phyloP scores from a whole-genome alignment of 148 eudicot species.

The Persicaria tinctoria region DNA sequence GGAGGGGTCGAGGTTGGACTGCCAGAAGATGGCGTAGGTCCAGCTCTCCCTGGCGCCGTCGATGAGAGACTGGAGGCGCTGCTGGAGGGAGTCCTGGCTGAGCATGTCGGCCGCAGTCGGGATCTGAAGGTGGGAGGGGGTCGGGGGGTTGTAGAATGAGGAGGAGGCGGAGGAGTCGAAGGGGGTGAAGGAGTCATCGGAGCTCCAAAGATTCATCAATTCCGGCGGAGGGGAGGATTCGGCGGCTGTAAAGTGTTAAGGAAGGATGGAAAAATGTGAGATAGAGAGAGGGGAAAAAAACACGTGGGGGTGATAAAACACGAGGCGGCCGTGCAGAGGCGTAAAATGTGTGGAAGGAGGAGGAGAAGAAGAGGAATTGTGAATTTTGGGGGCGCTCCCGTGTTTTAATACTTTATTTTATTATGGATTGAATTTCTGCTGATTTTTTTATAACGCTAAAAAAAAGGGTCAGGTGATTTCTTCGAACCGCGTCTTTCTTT shows the following conservation, averaged over 20 bases:
- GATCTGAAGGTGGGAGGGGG: conserved; percentile 4
- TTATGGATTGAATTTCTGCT: not conserved
- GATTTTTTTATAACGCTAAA: not conserved
- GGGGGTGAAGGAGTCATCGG: conserved; percentile 5
- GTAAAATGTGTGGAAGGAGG: conserved; percentile 25
- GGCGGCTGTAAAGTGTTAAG: conserved; percentile 36
- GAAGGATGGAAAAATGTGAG: conserved; percentile 40
- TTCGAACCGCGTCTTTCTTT: not conserved
- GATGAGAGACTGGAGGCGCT: conserved; percentile 58
- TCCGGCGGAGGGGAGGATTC: conserved; percentile 34
- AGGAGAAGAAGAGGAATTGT: not conserved
- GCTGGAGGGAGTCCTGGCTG: conserved; percentile 66
- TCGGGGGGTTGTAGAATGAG: not conserved
- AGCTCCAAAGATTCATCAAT: conserved; percentile 33
- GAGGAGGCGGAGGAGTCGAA: conserved; percentile 13
- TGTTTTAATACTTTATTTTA: not conserved
- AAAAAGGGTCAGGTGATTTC: conserved; percentile 7
- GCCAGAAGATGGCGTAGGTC: conserved; percentile 99
- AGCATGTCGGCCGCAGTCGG: conserved; percentile 3
- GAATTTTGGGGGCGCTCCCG: not conserved
- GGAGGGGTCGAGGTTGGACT: conserved; percentile 28
- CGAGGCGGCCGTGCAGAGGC: conserved; percentile 11
- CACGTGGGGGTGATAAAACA: conserved; percentile 23
- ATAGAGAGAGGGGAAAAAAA: conserved; percentile 18
- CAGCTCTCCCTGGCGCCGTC: conserved; percentile 47